Base-by-base conservation (phyloP, 2,329 filamentous ascomycete genomes). In the Nemania sp. region DNA sequence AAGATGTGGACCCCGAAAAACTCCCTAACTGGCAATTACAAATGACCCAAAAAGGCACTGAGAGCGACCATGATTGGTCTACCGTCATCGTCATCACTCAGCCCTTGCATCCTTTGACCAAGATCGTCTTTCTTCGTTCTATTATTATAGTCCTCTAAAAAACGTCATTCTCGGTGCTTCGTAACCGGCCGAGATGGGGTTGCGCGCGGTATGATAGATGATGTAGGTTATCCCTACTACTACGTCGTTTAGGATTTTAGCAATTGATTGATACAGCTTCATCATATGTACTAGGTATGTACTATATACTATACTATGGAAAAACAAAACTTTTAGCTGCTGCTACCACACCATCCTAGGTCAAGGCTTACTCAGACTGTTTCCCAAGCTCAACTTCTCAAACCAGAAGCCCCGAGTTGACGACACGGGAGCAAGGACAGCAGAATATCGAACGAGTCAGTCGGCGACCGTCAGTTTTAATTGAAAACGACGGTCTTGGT, bases 401-500 rank as follows among this genome's bases (percentile, higher is more conserved):
- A 51, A 20, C 5, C 22, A 15, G 18, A 2, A 22, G 24, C 22
- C 41, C 8, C 4, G 26, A 26, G 6, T 10, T 18, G n/a, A 41
- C 26, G 20, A 18, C 18, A 24, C 10, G 20, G 32, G 10, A n/a
- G 26, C 15, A 18, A 54, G 13, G n/a, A n/a, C 8, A 55, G 18
- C 13, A 24, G 22, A 22, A 13, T 26, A 3, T 49, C n/a, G 47
- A 45, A n/a, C 18, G 8, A 22, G 18, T 45, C 27, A 18, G 18
- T 45, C 27, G 13, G 54, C 27, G 47, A 22, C 24, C 51, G 20
- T 54, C 47, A 3, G 8, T 45, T 59, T 73, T 73, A 83, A 69
- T 82, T 84, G 80, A 94, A 94, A 1, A 94, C 92, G 27, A 94
- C 91, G 35, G 92, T 95, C 86, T 94, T 94, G 72, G 86, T 85